These are phyloP conservation scores for Curvularia verruculosa DNA, from an alignment of 2,329 filamentous ascomycete genomes.

Conservation along the genomic window DNA sequence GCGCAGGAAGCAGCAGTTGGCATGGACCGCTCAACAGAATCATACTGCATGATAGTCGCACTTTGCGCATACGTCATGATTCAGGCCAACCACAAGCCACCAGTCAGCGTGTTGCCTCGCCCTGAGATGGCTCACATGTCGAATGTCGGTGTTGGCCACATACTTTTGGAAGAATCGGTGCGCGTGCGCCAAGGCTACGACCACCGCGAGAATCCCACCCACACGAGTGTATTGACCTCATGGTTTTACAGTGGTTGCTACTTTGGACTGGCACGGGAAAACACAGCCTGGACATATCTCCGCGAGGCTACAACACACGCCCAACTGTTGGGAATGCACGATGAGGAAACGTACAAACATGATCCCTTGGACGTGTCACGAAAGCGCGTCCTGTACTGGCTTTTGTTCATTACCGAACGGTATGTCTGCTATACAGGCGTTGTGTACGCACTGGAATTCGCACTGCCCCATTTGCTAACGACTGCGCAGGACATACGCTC, in stretches of 20 bases:
- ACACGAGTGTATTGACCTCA: conserved; percentile 65
- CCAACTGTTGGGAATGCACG: conserved; percentile 64
- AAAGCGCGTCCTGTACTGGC: conserved; percentile 65
- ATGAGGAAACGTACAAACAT: conserved; percentile 61
- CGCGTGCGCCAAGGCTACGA: conserved; percentile 63
- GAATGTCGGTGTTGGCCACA: conserved; percentile 56
- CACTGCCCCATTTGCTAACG: conserved; percentile 9
- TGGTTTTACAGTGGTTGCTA: conserved; percentile 67
- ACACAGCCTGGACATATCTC: conserved; percentile 67
- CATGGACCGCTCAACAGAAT: conserved; percentile 60
- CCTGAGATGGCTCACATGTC: conserved; percentile 51
- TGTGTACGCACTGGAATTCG: neutral
- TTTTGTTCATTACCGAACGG: conserved; percentile 67
- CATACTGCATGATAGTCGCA: conserved; percentile 63
- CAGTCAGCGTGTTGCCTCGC: conserved; percentile 56
- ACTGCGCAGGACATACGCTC: conserved; percentile 63
- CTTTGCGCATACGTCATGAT: conserved; percentile 59
- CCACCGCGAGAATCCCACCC: conserved; percentile 62
- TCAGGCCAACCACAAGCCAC: conserved; percentile 55
- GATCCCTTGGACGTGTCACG: conserved; percentile 60
- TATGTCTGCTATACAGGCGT: conserved; percentile 30
- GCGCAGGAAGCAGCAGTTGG: conserved; percentile 61
- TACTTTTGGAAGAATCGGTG: conserved; percentile 65
- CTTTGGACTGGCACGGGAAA: conserved; percentile 66
- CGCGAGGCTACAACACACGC: conserved; percentile 66